phyloP scores from a whole-genome alignment of 345 rosid species.

The Triadica sebifera region DNA sequence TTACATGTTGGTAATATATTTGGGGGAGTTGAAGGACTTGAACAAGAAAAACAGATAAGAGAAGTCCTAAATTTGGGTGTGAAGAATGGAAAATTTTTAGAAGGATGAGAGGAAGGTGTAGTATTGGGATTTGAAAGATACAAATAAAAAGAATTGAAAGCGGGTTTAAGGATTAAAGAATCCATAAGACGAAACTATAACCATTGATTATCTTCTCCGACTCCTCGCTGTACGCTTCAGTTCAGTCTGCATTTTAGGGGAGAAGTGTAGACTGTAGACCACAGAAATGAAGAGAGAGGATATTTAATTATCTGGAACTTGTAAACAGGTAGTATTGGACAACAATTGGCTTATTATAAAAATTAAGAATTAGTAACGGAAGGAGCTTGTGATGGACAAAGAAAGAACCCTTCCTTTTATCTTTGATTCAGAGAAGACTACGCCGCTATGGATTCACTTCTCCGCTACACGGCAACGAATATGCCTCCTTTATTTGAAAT shows the following conservation, averaged over 20 bases:
- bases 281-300: neutral
- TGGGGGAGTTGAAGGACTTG: constrained; percentile 27
- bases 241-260: constrained; percentile 38
- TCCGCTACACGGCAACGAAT: too few relatives aligned
- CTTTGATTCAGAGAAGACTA: too few relatives aligned
- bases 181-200: constrained; percentile 41
- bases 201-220: too few relatives aligned
- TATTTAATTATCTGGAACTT: constrained; percentile 13
- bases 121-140: neutral
- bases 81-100: constrained; percentile 28
- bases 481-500: too few relatives aligned
- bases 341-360: neutral
- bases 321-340: too few relatives aligned
- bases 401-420: constrained; percentile 23
- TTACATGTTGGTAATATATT: constrained; percentile 20
- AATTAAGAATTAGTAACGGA: too few relatives aligned
- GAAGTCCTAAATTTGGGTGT: constrained; percentile 32
- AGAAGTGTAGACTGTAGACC: too few relatives aligned
- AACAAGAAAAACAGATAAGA: constrained; percentile 34
- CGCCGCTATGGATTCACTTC: too few relatives aligned
- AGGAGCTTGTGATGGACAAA: constrained; percentile 21
- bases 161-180: constrained; percentile 38
- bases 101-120: constrained; percentile 10
- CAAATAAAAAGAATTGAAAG: constrained; percentile 28
- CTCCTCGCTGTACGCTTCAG: constrained; percentile 19